phyloP scores from a whole-genome alignment of 139 green algal species.

The Coccomyxa sp. region DNA sequence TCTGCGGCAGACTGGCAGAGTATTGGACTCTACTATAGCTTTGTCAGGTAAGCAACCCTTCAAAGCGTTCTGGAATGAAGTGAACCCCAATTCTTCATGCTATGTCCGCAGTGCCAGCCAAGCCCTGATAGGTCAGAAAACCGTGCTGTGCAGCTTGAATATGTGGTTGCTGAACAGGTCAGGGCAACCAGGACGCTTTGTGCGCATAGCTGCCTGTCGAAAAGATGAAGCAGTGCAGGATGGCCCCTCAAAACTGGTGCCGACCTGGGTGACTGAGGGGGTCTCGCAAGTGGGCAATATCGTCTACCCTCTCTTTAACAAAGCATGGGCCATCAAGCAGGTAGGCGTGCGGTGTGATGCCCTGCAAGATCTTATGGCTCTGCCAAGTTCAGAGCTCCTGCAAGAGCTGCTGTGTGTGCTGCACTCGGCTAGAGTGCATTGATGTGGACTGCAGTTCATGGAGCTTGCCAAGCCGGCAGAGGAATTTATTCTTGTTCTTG shows the following conservation, averaged over 20 bases:
- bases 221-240: not conserved
- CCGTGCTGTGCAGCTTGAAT: too few species aligned
- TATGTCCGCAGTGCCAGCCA: too few species aligned
- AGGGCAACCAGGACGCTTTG: not conserved
- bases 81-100: too few species aligned
- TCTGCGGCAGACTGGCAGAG: not conserved
- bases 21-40: not conserved
- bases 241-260: not conserved
- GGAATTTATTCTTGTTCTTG: not conserved
- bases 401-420: too few species aligned
- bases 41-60: not conserved
- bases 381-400: too few species aligned
- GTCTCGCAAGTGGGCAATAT: not conserved
- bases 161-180: not conserved
- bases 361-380: too few species aligned
- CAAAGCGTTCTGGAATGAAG: not conserved
- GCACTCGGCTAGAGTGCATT: too few species aligned
- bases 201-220: not conserved
- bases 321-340: not conserved
- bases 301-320: not conserved
- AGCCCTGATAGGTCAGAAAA: too few species aligned
- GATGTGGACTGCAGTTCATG: not conserved
- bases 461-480: not conserved
- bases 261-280: not conserved
- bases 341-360: too few species aligned